Base-by-base conservation (phyloP, 208 protist species). In the Trypanosoma cruzi region DNA sequence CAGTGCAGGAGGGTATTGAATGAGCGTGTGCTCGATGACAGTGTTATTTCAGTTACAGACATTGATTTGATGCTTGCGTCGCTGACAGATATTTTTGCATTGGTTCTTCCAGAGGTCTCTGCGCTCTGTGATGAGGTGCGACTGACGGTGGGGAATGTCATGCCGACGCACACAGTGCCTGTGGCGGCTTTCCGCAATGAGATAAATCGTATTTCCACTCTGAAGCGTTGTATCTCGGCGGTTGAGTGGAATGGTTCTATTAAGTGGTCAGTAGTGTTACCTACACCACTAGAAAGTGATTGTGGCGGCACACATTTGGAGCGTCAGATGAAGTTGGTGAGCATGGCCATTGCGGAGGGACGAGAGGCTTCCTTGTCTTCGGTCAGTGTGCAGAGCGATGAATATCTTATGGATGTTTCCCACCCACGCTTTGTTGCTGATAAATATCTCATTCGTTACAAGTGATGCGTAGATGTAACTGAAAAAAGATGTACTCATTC, bases 1-100 rank as follows among this genome's bases (percentile, higher is more conserved):
- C 72, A 65, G 28, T 85, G 74, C 58, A 80, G 70, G 55, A 50
- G 75, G 4, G 58, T 85, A 26, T 18, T 77, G 29, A 26, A 52
- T 16, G 68, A 71, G 26, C 54, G 64, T 26, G 11, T 53, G 29
- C 68, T 79, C 1, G 69, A 70, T 49, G 70, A 84, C 59, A 65
- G 59, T 16, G 46, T 85, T 20, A 58, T 85, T 44, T 32, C 71
- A 1, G 13, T 85, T 28, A 64, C 60, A 18, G 80, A 85, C 56
- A n/a, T 81, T 31, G 52, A 66, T 26, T 32, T 64, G 50, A 85
- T 85, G 70, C 36, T 85, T 1, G 16, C 49, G 11, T 65, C 64
- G 14, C 34, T 79, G 4, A 53, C 28, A n/a, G 11, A 18, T 40
- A 46, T 79, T 16, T 79, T 79, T 31, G 37, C 10, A 6, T 26